Evolutionary conservation across 768 basidiomycete species (phyloP), one percentile per base, ranked within the genome.

Genomic region (Xanthoconium stramineum): DNA sequence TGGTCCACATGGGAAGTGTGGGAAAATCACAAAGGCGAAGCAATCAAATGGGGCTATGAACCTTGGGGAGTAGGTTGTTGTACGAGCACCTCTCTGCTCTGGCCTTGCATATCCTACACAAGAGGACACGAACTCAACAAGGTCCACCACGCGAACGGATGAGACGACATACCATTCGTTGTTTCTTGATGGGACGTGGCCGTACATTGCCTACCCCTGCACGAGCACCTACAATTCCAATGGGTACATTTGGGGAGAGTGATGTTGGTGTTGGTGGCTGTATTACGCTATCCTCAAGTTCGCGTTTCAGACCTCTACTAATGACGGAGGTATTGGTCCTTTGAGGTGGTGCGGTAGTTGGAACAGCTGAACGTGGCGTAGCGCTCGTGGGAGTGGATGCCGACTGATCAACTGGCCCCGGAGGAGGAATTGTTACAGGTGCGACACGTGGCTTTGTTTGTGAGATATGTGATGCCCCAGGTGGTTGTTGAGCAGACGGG

Each of bases 41-140:
- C 32, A 49, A 10, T 30, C 38, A 19, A 43, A 48, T 10, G 29
- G 14, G 55, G 53, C 33, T 62, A 86, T 67, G 83, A 81, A 36
- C 85, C 85, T 64, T 88, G 87, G 14, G 88, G 88, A 24, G 88
- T 89, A 36, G 86, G 84, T 64, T 86, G 88, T 60, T 88, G 85
- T 38, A 87, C 76, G 51, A 83, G 80, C 47, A 83, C 75, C 60
- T 84, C 82, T 65, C 83, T 74, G 39, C 81, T 76, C 58, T 85
- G 84, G n/a, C 84, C 85, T 65, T 83, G 81, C 57, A 77, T 70
- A 59, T 88, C 86, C 86, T 88, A 50, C 20, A 30, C 35, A 30
- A 50, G 40, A 46, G n/a, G 28, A 35, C 6, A 36, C 65, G 20
- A 66, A 55, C 37, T 47, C 48, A 10, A 9, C 11, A 20, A 43